These are phyloP conservation scores for Podospora pseudopauciseta DNA, from an alignment of 495 filamentous ascomycete species.

Conservation along the genomic window DNA sequence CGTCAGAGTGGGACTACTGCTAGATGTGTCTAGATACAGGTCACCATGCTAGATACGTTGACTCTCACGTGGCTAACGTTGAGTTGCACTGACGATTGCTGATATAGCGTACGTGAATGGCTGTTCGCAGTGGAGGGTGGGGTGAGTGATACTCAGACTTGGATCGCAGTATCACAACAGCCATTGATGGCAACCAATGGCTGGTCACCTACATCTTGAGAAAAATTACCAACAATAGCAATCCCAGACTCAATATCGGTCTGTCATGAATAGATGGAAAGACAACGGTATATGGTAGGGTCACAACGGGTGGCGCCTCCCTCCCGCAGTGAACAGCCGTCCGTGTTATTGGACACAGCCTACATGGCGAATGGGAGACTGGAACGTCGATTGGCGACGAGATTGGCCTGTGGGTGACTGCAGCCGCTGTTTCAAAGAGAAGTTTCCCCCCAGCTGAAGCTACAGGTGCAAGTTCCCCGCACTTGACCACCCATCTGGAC, in stretches of 20 bases:
- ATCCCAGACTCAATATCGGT: background rate
- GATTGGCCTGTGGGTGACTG: background rate
- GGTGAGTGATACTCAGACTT: background rate
- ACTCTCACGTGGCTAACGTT: background rate
- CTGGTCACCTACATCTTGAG: background rate
- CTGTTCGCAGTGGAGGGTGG: background rate
- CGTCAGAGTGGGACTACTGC: background rate
- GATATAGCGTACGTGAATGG: background rate
- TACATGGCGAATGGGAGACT: background rate
- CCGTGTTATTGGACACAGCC: background rate
- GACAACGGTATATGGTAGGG: background rate
- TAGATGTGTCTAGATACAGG: background rate
- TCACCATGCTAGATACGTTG: background rate
- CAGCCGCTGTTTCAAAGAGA: slow-evolving; percentile 1
- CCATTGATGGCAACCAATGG: background rate
- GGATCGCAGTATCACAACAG: background rate
- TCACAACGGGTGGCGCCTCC: slow-evolving; percentile 1
- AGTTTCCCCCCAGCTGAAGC: slow-evolving; percentile 9
- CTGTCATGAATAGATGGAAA: background rate
- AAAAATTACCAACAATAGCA: background rate
- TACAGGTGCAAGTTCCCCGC: background rate
- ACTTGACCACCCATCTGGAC: background rate
- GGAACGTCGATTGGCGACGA: slow-evolving; percentile 1
- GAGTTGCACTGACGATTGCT: background rate
- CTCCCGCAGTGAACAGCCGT: background rate